Percentiles rank a stretch among this genome's conserved stretches.
Conservation (phyloP, 225 moss, liverwort and hornwort species). For the Sphagnum contortum region DNA sequence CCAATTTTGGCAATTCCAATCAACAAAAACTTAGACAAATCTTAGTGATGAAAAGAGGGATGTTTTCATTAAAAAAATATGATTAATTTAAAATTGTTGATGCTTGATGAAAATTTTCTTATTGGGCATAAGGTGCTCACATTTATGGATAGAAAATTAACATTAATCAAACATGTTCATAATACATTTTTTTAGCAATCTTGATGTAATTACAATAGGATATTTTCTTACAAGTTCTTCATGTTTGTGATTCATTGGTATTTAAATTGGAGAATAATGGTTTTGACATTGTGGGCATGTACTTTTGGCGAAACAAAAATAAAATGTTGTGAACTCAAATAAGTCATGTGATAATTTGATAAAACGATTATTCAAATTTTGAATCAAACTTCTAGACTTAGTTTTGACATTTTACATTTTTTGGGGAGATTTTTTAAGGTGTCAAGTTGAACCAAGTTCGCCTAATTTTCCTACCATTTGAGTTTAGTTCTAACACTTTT, state of each 20-base stretch:
- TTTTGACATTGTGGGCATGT: background rate
- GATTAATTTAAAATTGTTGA: background rate
- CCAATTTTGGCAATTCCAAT: background rate
- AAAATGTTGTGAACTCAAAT: background rate
- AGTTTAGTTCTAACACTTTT: no score
- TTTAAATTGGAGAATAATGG: background rate
- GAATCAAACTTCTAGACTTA: no score
- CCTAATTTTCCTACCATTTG: no score
- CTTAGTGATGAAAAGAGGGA: background rate
- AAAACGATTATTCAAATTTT: no score
- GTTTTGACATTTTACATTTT: no score
- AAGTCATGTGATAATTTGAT: background rate
- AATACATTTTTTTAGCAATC: constrained; percentile 1
- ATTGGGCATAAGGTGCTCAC: background rate
- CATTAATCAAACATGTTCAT: background rate
- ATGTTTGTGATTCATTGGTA: background rate
- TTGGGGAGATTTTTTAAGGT: no score
- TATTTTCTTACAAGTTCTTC: background rate
- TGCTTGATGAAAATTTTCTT: constrained; percentile 1
- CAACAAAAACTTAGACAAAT: background rate
- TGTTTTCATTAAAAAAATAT: background rate
- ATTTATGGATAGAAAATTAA: constrained; percentile 3
- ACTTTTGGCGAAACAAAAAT: background rate
- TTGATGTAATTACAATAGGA: background rate
- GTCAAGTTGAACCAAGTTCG: no score